These are phyloP conservation scores for Boletus vermiculosoides DNA, from an alignment of 768 basidiomycete species.

Conservation along the genomic window DNA sequence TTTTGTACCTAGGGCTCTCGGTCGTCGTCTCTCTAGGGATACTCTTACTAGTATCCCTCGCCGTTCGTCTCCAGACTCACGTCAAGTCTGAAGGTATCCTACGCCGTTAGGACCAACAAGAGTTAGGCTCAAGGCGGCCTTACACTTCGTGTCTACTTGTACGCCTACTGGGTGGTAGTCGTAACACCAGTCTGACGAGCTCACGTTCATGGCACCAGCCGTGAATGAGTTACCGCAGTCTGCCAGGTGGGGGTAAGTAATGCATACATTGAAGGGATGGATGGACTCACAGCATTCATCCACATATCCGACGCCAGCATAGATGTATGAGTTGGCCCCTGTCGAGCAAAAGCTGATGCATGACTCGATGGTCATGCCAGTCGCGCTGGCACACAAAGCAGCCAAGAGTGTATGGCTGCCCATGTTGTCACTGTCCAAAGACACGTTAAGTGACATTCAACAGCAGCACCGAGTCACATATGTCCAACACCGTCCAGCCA, in stretches of 20 bases:
- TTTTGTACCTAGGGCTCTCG: no score
- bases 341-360: conserved; percentile 46
- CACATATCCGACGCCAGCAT: conserved; percentile 69
- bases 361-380: conserved; percentile 60
- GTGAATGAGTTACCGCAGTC: conserved; percentile 63
- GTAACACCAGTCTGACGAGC: conserved; percentile 54
- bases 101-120: no score
- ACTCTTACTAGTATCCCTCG: no score
- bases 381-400: conserved; percentile 43
- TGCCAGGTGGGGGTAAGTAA: conserved; percentile 24
- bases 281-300: conserved; percentile 58
- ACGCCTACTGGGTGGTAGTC: no score
- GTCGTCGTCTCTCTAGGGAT: no score
- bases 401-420: conserved; percentile 56
- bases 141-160: no score
- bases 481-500: conserved; percentile 64
- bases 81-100: no score
- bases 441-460: conserved; percentile 10
- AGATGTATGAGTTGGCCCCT: conserved; percentile 43
- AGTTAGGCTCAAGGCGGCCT: no score
- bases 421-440: conserved; percentile 48
- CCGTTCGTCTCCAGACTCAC: no score
- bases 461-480: conserved; percentile 28
- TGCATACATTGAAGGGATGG: not conserved
- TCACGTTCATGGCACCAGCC: conserved; percentile 45